Evolutionary conservation across 1,284 basidiomycete genomes (phyloP).

Genomic region (Malassezia cuniculi): DNA sequence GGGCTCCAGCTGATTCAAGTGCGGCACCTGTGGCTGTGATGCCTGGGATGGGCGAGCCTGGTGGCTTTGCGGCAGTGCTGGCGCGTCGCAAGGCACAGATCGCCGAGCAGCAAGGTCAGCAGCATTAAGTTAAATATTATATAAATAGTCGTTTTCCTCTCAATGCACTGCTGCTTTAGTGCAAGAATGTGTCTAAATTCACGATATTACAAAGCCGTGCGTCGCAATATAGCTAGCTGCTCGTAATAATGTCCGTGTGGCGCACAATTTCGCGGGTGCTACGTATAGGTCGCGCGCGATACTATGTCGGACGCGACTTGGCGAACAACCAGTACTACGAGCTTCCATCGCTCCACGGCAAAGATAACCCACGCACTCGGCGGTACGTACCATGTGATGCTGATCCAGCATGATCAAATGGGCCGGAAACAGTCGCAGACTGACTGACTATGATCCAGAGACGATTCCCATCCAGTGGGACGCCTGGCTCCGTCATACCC

Average conservation of each 20-base stretch:
- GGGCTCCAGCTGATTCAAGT: slow-evolving; percentile 32
- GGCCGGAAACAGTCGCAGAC: neutral
- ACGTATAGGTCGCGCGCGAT: slow-evolving; percentile 22
- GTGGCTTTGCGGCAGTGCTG: slow-evolving; percentile 46
- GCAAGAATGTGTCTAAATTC: too few relatives aligned
- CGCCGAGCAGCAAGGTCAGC: slow-evolving; percentile 19
- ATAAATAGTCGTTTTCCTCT: slow-evolving; percentile 21
- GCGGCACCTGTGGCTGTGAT: slow-evolving; percentile 46
- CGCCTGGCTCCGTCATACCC: slow-evolving; percentile 39
- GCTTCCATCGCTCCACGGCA: slow-evolving; percentile 26
- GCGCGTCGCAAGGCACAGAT: slow-evolving; percentile 46
- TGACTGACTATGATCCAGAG: slow-evolving; percentile 28
- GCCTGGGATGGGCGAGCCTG: slow-evolving; percentile 45
- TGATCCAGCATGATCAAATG: slow-evolving; percentile 9
- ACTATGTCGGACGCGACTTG: slow-evolving; percentile 33
- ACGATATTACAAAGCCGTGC: too few relatives aligned
- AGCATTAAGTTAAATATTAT: slow-evolving; percentile 17
- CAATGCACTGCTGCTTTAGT: too few relatives aligned
- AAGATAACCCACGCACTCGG: slow-evolving; percentile 27
- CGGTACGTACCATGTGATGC: slow-evolving; percentile 7
- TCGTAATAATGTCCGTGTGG: slow-evolving; percentile 3
- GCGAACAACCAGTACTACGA: slow-evolving; percentile 33
- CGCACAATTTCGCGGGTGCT: slow-evolving; percentile 17
- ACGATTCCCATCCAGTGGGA: slow-evolving; percentile 39
- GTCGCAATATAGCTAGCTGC: too few relatives aligned